Evolutionary conservation across 1,284 basidiomycete genomes (phyloP).

Genomic region (Malassezia arunalokei): DNA sequence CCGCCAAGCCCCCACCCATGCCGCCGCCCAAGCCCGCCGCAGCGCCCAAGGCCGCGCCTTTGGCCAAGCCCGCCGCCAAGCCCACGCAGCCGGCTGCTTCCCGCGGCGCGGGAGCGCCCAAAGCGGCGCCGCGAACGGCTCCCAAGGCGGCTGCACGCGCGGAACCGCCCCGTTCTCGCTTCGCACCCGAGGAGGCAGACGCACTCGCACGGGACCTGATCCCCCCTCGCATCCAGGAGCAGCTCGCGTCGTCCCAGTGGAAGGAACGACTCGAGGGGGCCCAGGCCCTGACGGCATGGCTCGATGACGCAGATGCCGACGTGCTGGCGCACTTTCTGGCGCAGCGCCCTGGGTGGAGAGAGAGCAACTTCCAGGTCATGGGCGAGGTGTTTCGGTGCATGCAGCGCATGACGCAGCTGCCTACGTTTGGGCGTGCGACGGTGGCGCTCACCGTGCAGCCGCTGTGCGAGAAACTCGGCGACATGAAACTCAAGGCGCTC

Average conservation of each 20-base stretch:
- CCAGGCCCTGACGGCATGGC: constrained; percentile 74
- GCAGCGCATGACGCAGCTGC: constrained; percentile 60
- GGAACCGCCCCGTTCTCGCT: constrained; percentile 71
- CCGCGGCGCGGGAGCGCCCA: constrained; percentile 33
- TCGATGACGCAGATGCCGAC: constrained; percentile 67
- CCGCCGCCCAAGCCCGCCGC: not conserved
- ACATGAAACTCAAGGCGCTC: constrained; percentile 90
- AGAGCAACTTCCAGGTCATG: constrained; percentile 84
- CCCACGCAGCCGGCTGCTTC: not conserved
- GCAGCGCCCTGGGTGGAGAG: constrained; percentile 83
- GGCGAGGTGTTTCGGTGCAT: constrained; percentile 26
- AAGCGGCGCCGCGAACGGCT: constrained; percentile 28
- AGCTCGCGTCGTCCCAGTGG: constrained; percentile 78
- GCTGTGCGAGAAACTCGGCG: constrained; percentile 86
- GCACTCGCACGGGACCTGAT: constrained; percentile 63
- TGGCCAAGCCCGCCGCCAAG: not conserved
- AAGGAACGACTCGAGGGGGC: constrained; percentile 77
- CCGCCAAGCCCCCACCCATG: constrained; percentile 12
- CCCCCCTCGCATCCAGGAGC: constrained; percentile 60
- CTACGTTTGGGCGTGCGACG: constrained; percentile 73
- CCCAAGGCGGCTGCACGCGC: constrained; percentile 58
- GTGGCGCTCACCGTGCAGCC: constrained; percentile 72
- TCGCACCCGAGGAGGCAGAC: constrained; percentile 84
- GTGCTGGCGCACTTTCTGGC: constrained; percentile 76
- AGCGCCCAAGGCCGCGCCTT: not conserved